These are phyloP conservation scores for Phytophthora kernoviae DNA, from an alignment of 352 stramenopile species.

Conservation along the genomic window DNA sequence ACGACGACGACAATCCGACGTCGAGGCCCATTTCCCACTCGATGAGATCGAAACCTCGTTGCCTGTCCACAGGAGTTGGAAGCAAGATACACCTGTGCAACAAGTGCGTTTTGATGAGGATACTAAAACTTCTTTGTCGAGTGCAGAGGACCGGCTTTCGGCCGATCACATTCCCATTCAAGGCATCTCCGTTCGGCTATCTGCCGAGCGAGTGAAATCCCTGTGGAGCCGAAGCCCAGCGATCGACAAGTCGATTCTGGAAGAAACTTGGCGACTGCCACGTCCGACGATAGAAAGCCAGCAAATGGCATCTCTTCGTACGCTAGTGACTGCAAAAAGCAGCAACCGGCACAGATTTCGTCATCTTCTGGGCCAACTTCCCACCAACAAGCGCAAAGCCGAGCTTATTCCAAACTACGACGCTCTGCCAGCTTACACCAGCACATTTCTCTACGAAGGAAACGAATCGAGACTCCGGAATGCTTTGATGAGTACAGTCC, in stretches of 20 bases:
- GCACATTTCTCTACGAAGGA: conserved; percentile 11
- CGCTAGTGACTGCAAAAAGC: conserved; percentile 11
- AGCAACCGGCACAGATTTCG: neutral
- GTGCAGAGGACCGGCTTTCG: neutral
- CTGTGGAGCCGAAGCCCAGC: conserved; percentile 30
- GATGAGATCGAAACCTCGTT: conserved; percentile 34
- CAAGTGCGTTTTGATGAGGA: neutral
- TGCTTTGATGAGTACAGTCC: conserved; percentile 86
- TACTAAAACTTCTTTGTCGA: conserved; percentile 6
- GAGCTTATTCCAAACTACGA: conserved; percentile 17
- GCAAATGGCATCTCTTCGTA: conserved; percentile 13
- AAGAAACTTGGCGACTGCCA: neutral
- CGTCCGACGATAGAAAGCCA: conserved; percentile 25
- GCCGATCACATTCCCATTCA: neutral
- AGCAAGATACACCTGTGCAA: neutral
- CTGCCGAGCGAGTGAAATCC: conserved; percentile 19
- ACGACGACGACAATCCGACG: conserved; percentile 14
- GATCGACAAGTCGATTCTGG: neutral
- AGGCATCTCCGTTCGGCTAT: conserved; percentile 8
- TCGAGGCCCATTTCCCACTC: conserved; percentile 27
- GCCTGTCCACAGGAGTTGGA: conserved; percentile 15
- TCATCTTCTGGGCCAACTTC: neutral
- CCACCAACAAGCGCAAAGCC: conserved; percentile 10
- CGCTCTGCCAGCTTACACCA: conserved; percentile 7
- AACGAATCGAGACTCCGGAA: conserved; percentile 34